Conservation (phyloP, 2,329 filamentous ascomycete genomes). For the Beauveria brongniartii region DNA sequence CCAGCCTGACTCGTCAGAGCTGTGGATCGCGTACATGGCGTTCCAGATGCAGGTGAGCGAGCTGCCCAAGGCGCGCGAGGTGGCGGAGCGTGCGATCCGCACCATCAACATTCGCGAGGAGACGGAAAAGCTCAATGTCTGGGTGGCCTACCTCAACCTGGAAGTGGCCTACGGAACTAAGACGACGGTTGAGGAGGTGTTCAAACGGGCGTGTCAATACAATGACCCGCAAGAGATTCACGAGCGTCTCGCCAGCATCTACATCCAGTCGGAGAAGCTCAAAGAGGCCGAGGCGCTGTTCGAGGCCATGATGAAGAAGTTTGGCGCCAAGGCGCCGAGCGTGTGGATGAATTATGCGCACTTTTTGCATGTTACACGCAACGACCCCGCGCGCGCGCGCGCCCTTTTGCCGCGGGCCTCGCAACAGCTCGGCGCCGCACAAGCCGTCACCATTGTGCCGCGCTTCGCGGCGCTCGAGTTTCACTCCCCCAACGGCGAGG, state of each 20-base stretch:
- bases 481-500: conserved; percentile 69
- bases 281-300: conserved; percentile 87
- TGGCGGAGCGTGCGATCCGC: conserved; percentile 82
- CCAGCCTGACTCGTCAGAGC: conserved; percentile 82
- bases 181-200: conserved; percentile 73
- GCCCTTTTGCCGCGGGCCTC: conserved; percentile 74
- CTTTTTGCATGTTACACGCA: conserved; percentile 72
- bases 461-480: conserved; percentile 93
- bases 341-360: conserved; percentile 94
- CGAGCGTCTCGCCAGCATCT: conserved; percentile 85
- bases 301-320: conserved; percentile 80
- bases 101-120: conserved; percentile 89
- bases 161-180: conserved; percentile 86
- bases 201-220: conserved; percentile 87
- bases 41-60: conserved; percentile 93
- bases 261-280: conserved; percentile 77
- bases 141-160: conserved; percentile 89
- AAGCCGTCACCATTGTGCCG: conserved; percentile 62
- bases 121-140: conserved; percentile 87
- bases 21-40: conserved; percentile 99
- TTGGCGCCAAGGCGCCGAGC: conserved; percentile 67
- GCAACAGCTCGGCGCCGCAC: conserved; percentile 66
- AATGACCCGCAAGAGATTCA: conserved; percentile 88
- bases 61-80: conserved; percentile 75
- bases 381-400: conserved; percentile 64